Evolutionary conservation across 2,329 filamentous ascomycete genomes (phyloP), one percentile per base, ranked within the genome.

Genomic region (Microsporum audouinii): DNA sequence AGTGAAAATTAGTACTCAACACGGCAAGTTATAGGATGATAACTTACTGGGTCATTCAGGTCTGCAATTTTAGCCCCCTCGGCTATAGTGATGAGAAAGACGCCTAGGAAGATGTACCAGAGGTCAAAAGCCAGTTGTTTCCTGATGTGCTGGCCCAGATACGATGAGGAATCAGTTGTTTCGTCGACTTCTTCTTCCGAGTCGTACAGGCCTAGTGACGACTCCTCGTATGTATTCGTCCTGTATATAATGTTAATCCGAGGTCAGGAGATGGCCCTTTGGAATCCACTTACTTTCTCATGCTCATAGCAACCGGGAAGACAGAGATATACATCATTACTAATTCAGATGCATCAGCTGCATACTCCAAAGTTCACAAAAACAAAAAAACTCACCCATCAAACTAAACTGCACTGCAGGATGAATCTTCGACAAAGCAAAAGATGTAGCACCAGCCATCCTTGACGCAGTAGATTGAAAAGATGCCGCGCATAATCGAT

Each of bases 281-380:
- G 2, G 31, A 36, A 23, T 3, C 8, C 4, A 14, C 59, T 61
- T 60, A 78, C 73, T 59, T 77, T 58, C 92, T 88, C 64, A 96
- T 87, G 5, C 88, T 92, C 67, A 97, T 96, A 69, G 92, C 92
- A 66, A 96, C 95, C 2, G 92, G 92, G 66, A 95, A 95, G 61
- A 95, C 88, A 58, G 91, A 95, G 65, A 97, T 95, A 74, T 97
- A 97, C 92, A 97, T 97, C 92, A 97, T 97, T 71, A 96, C 86
- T 73, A 95, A 78, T 49, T 7, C 36, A 8, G 3, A 14, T 6
- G 0, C 83, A 73, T 23, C n/a, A 57, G 29, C 34, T 7, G 10
- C 1, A 38, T 10, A n/a, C n/a, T 10, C 39, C 3, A 31, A 17
- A 14, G 0, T 0, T 5, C 8, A 1, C 12, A 55, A 4, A 2